Base-by-base conservation (phyloP, 139 green algal genomes). In the Chlorella sp. region DNA sequence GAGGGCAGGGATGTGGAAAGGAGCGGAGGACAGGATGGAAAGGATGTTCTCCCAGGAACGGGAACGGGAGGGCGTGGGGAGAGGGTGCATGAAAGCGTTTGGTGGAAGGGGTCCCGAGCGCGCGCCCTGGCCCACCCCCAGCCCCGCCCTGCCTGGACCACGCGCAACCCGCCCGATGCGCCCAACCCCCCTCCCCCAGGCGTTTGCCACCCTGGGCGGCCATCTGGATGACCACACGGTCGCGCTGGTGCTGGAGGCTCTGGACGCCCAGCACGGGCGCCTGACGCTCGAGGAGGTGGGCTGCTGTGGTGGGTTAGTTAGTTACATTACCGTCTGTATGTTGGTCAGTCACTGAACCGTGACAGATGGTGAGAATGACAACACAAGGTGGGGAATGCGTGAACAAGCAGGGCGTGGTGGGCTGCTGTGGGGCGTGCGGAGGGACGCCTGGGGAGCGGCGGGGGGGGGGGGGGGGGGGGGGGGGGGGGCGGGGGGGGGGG, bases 151-250 rank as follows among this genome's bases (percentile, higher is more conserved):
- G 15, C 27, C 19, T 3, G 15, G 53, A 25, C 8, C 5, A 2
- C 23, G 7, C 27, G 21, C 25, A 11, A 4, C 53, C 25, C 9
- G 53, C 53, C 12, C 33, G 53, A 25, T 61, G 19, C 53, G 35
- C 12, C 53, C 9, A 36, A 61, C 17, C 29, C 29, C 2, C n/a
- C 8, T 78, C 60, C 60, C 46, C 38, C 46, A 71, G 45, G 46
- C 27, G 25, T 72, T 78, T 60, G 11, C 19, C 19, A 17, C 35
- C 27, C 36, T 78, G 38, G 72, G 72, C 0, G 45, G 51, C 27
- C 33, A 53, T 11, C 35, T 78, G 27, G 72, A 78, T 15, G 72
- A 48, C 7, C 0, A 6, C 35, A 65, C 72, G 72, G 72, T 78
- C 40, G 63, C 40, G 4, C 41, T 70, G 40, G 27, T 53, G 0